phyloP scores from a whole-genome alignment of 2,329 filamentous ascomycete species.

The Trichoderma harzianum region DNA sequence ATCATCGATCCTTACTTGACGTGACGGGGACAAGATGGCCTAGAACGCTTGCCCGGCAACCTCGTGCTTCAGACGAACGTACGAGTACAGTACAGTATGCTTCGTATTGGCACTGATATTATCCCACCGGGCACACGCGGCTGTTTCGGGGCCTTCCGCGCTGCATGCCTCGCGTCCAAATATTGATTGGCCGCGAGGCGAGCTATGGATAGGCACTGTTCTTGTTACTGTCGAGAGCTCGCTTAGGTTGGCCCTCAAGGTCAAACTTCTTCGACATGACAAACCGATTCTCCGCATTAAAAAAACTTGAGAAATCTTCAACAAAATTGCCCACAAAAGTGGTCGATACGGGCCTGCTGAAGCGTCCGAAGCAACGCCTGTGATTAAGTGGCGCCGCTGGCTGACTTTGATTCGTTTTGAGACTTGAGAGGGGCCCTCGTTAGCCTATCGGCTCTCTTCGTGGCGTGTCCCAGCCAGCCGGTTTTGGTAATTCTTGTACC shows the following conservation, averaged over 20 bases:
- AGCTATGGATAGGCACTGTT: neutral
- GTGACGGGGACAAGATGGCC: neutral
- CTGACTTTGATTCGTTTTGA: neutral
- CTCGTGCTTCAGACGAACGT: neutral
- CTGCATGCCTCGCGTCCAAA: neutral
- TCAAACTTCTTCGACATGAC: neutral
- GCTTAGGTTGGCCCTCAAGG: neutral
- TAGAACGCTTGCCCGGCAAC: neutral
- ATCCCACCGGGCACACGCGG: neutral
- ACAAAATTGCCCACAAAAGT: neutral
- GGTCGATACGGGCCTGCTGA: neutral
- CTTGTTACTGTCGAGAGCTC: neutral
- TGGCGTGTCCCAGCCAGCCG: conserved; percentile 3
- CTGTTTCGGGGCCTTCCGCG: neutral
- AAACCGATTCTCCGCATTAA: neutral
- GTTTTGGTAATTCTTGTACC: conserved; percentile 2
- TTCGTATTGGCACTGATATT: neutral
- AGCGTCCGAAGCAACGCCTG: neutral
- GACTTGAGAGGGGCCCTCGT: neutral
- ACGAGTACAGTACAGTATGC: neutral
- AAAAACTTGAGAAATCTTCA: neutral
- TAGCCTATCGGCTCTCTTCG: neutral
- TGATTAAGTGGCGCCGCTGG: conserved; percentile 10
- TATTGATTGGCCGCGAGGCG: neutral
- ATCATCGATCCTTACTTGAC: neutral